Percentiles rank a stretch among this genome's conserved stretches.
phyloP scores from a whole-genome alignment of 2,329 filamentous ascomycete species.

The Monosporascus cannonballus region DNA sequence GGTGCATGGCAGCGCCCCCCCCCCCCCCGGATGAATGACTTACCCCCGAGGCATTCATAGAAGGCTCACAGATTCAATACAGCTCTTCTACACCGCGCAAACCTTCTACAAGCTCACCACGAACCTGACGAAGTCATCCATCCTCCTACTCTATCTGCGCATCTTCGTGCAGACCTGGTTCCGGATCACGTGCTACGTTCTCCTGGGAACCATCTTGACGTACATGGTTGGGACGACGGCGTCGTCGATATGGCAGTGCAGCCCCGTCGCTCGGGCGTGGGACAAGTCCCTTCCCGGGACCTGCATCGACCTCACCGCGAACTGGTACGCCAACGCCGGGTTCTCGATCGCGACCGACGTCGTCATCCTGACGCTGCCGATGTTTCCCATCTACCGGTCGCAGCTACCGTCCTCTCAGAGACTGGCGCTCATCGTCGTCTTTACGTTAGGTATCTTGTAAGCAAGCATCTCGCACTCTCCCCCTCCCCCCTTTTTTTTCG shows the following conservation, averaged over 20 bases:
- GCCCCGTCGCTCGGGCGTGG: constrained; percentile 40
- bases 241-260: constrained; percentile 45
- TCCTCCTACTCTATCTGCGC: constrained; percentile 47
- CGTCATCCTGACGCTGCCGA: constrained; percentile 39
- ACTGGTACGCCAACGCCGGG: constrained; percentile 45
- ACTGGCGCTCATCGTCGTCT: constrained; percentile 34
- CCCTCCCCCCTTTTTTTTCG: neutral
- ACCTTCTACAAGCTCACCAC: constrained; percentile 49
- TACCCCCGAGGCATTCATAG: too few relatives aligned
- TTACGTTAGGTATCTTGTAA: constrained; percentile 37
- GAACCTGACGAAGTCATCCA: constrained; percentile 46
- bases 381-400: constrained; percentile 40
- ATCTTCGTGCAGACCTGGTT: constrained; percentile 45
- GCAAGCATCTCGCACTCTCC: constrained; percentile 8
- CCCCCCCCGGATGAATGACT: neutral
- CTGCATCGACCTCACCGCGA: constrained; percentile 39
- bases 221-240: constrained; percentile 40
- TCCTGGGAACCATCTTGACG: constrained; percentile 36
- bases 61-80: neutral
- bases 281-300: constrained; percentile 33
- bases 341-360: constrained; percentile 43
- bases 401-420: constrained; percentile 37
- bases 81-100: constrained; percentile 47
- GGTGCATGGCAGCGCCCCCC: too few relatives aligned
- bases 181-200: constrained; percentile 32